phyloP scores from a whole-genome alignment of 148 eudicot genomes.

The Camellia granthamiana region DNA sequence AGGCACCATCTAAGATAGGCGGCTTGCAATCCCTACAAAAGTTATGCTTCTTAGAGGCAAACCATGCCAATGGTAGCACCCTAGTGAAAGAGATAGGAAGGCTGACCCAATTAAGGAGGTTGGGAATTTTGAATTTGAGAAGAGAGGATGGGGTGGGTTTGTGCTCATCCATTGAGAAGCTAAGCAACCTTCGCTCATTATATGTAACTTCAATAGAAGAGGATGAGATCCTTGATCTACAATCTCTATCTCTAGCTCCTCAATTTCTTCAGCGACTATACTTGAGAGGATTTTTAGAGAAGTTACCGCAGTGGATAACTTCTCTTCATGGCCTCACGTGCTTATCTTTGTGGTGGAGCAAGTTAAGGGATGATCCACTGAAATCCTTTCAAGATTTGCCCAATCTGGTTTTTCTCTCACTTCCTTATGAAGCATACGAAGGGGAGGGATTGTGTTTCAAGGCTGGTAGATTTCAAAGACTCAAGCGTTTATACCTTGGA shows the following conservation, averaged over 20 bases:
- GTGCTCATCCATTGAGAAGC: background rate
- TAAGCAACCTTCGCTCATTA: background rate
- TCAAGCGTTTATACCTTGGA: background rate
- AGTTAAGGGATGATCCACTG: background rate
- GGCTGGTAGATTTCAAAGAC: slow-evolving; percentile 13
- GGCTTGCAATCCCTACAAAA: slow-evolving; percentile 1
- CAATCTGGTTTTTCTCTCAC: background rate
- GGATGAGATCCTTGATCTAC: background rate
- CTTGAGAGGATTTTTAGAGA: background rate
- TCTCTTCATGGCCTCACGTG: slow-evolving; percentile 7
- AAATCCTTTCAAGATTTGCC: slow-evolving; percentile 11
- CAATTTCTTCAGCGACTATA: background rate
- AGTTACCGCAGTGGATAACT: background rate
- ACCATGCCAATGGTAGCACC: background rate
- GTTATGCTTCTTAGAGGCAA: slow-evolving; percentile 7
- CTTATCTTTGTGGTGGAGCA: background rate
- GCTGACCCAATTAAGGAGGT: background rate
- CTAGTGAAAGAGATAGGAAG: background rate
- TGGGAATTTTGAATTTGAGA: background rate
- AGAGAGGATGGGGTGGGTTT: background rate
- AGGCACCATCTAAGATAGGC: slow-evolving; percentile 8
- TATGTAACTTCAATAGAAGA: background rate
- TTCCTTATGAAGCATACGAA: background rate
- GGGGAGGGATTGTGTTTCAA: slow-evolving; percentile 17
- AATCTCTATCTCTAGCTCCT: background rate